Percentiles rank a stretch among this genome's conserved stretches.
These are phyloP conservation scores for Hypsizygus ulmarius DNA, from an alignment of 1,284 basidiomycete species.

Conservation along the genomic window DNA sequence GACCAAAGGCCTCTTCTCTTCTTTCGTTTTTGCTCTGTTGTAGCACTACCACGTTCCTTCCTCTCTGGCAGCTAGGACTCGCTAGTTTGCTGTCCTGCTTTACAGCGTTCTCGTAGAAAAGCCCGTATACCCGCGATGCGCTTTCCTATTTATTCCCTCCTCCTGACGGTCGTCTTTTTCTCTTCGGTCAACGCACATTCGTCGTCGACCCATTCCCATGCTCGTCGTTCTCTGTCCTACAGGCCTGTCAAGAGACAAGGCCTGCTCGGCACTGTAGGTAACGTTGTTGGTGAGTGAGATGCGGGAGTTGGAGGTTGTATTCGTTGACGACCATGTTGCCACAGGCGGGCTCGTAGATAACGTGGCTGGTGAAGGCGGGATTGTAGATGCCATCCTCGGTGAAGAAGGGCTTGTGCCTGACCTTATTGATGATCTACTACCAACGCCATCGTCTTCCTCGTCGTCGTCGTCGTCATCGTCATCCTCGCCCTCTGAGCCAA, in stretches of 20 bases:
- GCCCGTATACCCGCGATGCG: constrained; percentile 19
- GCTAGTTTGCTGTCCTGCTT: constrained; percentile 17
- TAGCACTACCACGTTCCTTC: constrained; percentile 23
- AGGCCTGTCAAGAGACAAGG: constrained; percentile 19
- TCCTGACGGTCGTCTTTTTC: constrained; percentile 28
- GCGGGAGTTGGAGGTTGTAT: background rate
- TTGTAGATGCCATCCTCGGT: too few relatives aligned
- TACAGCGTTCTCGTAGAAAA: constrained; percentile 13
- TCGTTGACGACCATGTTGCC: background rate
- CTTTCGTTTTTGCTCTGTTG: constrained; percentile 4
- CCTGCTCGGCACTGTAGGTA: background rate
- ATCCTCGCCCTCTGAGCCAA: constrained; percentile 5
- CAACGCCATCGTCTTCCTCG: background rate
- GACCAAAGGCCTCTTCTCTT: background rate
- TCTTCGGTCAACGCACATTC: constrained; percentile 35
- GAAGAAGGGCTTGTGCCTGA: too few relatives aligned
- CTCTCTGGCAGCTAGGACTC: constrained; percentile 14
- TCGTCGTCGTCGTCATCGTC: background rate
- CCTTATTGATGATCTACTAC: too few relatives aligned
- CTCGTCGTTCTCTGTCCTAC: constrained; percentile 36
- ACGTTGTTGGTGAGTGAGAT: constrained; percentile 20
- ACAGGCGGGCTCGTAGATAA: background rate
- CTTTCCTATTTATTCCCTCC: constrained; percentile 27
- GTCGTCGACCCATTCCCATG: constrained; percentile 36
- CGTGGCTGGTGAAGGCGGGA: background rate